Evolutionary conservation across 2,329 filamentous ascomycete species (phyloP).

Genomic region (Calonectria ilicicola): DNA sequence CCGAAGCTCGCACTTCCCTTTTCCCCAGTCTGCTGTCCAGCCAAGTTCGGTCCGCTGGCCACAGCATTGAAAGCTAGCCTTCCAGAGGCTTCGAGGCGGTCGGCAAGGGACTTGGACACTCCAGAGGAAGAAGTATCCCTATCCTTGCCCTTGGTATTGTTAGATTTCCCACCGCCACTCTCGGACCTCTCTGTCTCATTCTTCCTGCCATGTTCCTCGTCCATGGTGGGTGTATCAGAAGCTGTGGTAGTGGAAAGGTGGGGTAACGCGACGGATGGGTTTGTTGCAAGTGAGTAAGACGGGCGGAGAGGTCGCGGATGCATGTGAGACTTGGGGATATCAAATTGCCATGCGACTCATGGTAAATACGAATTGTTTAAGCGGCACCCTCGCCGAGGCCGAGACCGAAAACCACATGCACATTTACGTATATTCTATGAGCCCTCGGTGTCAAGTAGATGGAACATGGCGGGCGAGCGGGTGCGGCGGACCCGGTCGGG

Average conservation of each 20-base stretch:
- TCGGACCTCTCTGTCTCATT: neutral
- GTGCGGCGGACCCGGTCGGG: constrained; percentile 36
- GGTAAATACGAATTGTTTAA: neutral
- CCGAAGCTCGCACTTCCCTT: constrained; percentile 35
- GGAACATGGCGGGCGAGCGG: constrained; percentile 37
- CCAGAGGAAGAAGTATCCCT: constrained; percentile 32
- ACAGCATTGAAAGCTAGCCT: constrained; percentile 43
- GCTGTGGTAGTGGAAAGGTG: neutral
- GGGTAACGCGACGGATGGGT: constrained; percentile 3
- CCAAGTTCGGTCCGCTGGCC: constrained; percentile 29
- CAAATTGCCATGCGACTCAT: neutral
- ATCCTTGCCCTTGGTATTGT: constrained; percentile 33
- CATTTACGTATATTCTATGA: neutral
- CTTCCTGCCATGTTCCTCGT: constrained; percentile 16
- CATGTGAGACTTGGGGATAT: constrained; percentile 2
- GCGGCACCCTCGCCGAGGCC: constrained; percentile 5
- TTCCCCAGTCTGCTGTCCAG: constrained; percentile 26
- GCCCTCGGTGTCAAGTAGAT: neutral
- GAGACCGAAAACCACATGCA: constrained; percentile 4
- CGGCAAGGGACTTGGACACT: constrained; percentile 28
- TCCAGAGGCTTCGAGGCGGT: constrained; percentile 44
- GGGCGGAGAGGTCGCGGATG: neutral
- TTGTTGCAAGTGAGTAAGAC: neutral
- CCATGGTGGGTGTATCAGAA: constrained; percentile 10
- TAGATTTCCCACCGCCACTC: neutral